These are phyloP conservation scores for Yarrowia hollandica DNA, from an alignment of 805 yeast species.

Conservation along the genomic window DNA sequence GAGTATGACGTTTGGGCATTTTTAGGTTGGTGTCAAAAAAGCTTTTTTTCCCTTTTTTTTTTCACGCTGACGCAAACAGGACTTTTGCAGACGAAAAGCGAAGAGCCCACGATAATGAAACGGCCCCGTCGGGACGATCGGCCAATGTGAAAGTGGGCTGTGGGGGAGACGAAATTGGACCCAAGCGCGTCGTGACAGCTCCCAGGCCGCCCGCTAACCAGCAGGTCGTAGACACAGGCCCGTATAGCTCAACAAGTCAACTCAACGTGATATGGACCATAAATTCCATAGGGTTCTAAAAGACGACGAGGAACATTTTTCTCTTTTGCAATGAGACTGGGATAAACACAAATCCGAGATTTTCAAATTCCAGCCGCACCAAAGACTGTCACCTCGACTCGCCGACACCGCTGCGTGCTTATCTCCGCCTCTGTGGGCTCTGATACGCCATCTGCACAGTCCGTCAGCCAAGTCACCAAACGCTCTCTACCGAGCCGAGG, in stretches of 20 bases:
- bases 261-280: background rate
- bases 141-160: slow-evolving; percentile 14
- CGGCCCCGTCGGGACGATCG: slow-evolving; percentile 19
- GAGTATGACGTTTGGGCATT: too few species aligned
- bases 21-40: background rate
- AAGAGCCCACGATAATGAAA: background rate
- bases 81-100: background rate
- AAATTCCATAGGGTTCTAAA: background rate
- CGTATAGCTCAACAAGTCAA: slow-evolving; percentile 1
- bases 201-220: too few species aligned
- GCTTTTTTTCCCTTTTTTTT: background rate
- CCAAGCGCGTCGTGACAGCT: too few species aligned
- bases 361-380: slow-evolving; percentile 16
- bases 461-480: too few species aligned
- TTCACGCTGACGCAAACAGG: background rate
- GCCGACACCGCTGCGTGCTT: slow-evolving; percentile 6
- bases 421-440: slow-evolving; percentile 12
- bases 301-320: too few species aligned
- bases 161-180: too few species aligned
- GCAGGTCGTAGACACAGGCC: too few species aligned
- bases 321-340: too few species aligned
- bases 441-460: slow-evolving; percentile 19
- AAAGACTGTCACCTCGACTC: too few species aligned
- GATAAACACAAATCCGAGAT: too few species aligned
- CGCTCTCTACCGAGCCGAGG: slow-evolving; percentile 24